phyloP scores from a whole-genome alignment of 23 red algal genomes.

The Gracilaria caudata region DNA sequence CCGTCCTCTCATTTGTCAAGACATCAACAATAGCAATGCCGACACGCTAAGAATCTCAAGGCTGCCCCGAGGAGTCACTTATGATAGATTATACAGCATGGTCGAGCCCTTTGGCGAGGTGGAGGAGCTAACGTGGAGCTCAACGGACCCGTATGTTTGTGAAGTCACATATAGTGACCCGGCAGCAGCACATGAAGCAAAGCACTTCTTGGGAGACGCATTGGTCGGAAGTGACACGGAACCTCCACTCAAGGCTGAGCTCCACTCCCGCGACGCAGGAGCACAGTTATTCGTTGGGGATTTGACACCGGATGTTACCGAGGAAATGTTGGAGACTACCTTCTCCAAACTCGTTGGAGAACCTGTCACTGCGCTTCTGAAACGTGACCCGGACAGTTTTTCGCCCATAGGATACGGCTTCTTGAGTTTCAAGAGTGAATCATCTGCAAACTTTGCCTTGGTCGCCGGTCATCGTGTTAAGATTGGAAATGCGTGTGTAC shows the following conservation, averaged over 20 bases:
- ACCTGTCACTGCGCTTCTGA: conserved; percentile 55
- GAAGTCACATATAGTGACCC: conserved; percentile 61
- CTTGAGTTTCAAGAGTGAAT: conserved; percentile 67
- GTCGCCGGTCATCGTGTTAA: conserved; percentile 56
- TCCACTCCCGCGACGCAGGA: conserved; percentile 50
- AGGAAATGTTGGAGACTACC: conserved; percentile 64
- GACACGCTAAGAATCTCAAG: conserved; percentile 55
- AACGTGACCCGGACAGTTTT: conserved; percentile 73
- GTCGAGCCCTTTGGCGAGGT: conserved; percentile 75
- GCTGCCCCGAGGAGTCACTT: conserved; percentile 55
- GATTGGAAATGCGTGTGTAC: conserved; percentile 63
- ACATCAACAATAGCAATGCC: conserved; percentile 54
- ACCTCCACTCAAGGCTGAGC: conserved; percentile 57
- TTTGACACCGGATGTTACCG: conserved; percentile 64
- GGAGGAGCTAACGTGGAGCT: conserved; percentile 38
- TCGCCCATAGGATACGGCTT: conserved; percentile 76
- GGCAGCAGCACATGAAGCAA: conserved; percentile 55
- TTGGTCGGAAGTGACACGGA: conserved; percentile 67
- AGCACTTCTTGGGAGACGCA: conserved; percentile 62
- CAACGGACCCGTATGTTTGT: conserved; percentile 52
- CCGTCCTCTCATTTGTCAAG: conserved; percentile 56
- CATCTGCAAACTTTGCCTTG: conserved; percentile 61
- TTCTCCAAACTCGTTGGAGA: conserved; percentile 61
- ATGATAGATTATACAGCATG: conserved; percentile 64
- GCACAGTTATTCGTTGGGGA: conserved; percentile 73